phyloP scores from a whole-genome alignment of 768 basidiomycete genomes.

The Plicaturopsis crispa region DNA sequence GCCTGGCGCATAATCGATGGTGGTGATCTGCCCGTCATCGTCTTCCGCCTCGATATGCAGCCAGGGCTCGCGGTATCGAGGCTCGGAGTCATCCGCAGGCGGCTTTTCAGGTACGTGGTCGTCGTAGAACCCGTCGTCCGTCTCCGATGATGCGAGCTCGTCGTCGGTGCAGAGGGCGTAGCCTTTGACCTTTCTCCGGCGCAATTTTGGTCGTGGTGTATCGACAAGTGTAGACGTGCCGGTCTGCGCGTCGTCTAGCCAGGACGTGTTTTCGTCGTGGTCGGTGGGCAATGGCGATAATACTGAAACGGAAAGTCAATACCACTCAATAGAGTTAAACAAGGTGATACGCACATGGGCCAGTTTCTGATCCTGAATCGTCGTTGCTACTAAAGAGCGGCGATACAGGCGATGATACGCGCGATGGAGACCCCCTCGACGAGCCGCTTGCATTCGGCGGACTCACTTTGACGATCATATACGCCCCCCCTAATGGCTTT shows the following conservation, averaged over 20 bases:
- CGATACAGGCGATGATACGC: background rate
- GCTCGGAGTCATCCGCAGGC: no score
- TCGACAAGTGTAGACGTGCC: background rate
- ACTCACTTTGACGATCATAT: background rate
- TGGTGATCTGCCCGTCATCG: background rate
- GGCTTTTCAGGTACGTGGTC: slow-evolving; percentile 1
- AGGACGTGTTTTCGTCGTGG: background rate
- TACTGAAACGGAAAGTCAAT: background rate
- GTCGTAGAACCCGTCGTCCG: slow-evolving; percentile 16
- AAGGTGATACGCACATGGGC: background rate
- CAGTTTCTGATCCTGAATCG: background rate
- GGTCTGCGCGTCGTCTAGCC: no score
- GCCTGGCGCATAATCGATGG: background rate
- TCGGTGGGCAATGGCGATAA: background rate
- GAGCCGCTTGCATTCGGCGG: no score
- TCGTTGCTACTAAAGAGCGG: background rate
- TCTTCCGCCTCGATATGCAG: no score
- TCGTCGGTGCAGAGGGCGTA: slow-evolving; percentile 38
- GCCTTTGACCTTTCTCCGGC: slow-evolving; percentile 26
- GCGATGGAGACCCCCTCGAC: no score
- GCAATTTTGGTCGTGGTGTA: slow-evolving; percentile 1
- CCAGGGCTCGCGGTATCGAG: no score
- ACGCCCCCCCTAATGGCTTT: background rate
- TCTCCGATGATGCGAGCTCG: slow-evolving; percentile 18
- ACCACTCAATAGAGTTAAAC: background rate